Conservation (phyloP, 2,329 filamentous ascomycete species). For the Fusarium robinianum region DNA sequence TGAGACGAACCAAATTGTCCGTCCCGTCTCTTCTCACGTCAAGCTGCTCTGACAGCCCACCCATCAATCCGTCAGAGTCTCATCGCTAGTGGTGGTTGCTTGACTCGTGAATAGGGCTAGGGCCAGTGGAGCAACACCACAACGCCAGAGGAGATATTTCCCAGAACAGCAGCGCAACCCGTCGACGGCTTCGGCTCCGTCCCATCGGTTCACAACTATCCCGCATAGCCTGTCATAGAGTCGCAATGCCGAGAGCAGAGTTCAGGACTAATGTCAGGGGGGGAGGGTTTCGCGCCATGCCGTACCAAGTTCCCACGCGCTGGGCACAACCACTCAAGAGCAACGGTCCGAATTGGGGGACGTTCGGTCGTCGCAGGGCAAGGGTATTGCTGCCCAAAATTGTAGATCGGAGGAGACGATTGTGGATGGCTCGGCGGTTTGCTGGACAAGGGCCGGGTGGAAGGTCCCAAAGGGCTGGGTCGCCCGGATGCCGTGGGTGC, state of each 20-base stretch:
- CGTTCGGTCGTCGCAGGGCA: too few relatives aligned
- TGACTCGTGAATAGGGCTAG: slow-evolving; percentile 1
- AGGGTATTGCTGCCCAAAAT: slow-evolving; percentile 15
- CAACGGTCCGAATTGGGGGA: too few relatives aligned
- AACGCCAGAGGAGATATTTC: slow-evolving; percentile 6
- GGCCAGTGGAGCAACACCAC: slow-evolving; percentile 5
- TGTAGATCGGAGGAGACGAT: slow-evolving; percentile 11
- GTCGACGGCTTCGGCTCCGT: slow-evolving; percentile 1
- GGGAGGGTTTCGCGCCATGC: too few relatives aligned
- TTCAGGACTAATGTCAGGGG: slow-evolving; percentile 10
- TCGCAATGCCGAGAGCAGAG: slow-evolving; percentile 2
- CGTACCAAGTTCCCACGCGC: too few relatives aligned
- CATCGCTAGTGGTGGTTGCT: too few relatives aligned
- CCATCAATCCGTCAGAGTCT: too few relatives aligned
- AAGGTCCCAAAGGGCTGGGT: slow-evolving; percentile 14
- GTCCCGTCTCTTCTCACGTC: too few relatives aligned
- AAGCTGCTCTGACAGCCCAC: too few relatives aligned
- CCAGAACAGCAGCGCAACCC: slow-evolving; percentile 8
- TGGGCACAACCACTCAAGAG: too few relatives aligned
- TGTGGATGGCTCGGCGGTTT: slow-evolving; percentile 19
- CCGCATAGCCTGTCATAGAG: not conserved
- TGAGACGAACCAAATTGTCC: too few relatives aligned
- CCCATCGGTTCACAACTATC: not conserved
- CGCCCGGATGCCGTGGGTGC: slow-evolving; percentile 1
- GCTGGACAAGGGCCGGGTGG: slow-evolving; percentile 14